A percentile compares a stretch with the other conserved stretches of the same genome.
These are phyloP conservation scores for Clavulina sp. DNA, from an alignment of 768 basidiomycete genomes.

Conservation along the genomic window DNA sequence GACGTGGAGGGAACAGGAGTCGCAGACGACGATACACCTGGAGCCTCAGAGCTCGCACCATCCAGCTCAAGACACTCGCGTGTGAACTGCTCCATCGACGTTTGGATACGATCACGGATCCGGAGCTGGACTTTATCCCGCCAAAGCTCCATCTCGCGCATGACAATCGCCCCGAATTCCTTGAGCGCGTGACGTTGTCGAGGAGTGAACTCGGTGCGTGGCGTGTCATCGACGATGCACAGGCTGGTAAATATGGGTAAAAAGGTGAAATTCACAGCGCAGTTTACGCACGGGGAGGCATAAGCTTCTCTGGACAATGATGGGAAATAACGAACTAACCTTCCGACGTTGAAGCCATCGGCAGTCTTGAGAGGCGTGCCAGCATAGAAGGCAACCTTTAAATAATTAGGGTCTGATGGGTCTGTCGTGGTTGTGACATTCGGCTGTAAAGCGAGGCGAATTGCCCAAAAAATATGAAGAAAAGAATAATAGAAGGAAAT, in stretches of 20 bases:
- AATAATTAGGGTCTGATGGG: too few relatives aligned
- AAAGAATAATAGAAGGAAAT: slow-evolving; percentile 2
- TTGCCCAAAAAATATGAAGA: background rate
- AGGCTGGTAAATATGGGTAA: too few relatives aligned
- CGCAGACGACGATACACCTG: too few relatives aligned
- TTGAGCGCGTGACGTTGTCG: slow-evolving; percentile 82
- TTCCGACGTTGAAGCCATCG: slow-evolving; percentile 76
- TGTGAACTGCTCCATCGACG: slow-evolving; percentile 93
- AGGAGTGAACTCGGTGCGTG: slow-evolving; percentile 71
- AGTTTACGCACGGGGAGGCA: too few relatives aligned
- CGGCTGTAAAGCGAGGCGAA: slow-evolving; percentile 29
- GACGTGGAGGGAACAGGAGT: too few relatives aligned
- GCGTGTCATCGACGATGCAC: slow-evolving; percentile 69
- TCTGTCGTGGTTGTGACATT: slow-evolving; percentile 46
- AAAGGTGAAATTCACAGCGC: too few relatives aligned
- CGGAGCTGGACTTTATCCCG: slow-evolving; percentile 84
- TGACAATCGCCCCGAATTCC: slow-evolving; percentile 81
- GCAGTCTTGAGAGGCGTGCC: slow-evolving; percentile 78
- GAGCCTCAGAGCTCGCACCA: slow-evolving; percentile 32
- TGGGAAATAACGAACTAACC: slow-evolving; percentile 24
- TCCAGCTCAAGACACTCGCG: slow-evolving; percentile 90
- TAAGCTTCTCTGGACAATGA: slow-evolving; percentile 1
- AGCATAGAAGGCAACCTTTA: slow-evolving; percentile 83
- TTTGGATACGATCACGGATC: slow-evolving; percentile 82
- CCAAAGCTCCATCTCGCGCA: slow-evolving; percentile 95